Percentiles rank a stretch among this genome's conserved stretches.
Evolutionary conservation across 139 green algal genomes (phyloP).

Genomic region (Micromonas pusilla): DNA sequence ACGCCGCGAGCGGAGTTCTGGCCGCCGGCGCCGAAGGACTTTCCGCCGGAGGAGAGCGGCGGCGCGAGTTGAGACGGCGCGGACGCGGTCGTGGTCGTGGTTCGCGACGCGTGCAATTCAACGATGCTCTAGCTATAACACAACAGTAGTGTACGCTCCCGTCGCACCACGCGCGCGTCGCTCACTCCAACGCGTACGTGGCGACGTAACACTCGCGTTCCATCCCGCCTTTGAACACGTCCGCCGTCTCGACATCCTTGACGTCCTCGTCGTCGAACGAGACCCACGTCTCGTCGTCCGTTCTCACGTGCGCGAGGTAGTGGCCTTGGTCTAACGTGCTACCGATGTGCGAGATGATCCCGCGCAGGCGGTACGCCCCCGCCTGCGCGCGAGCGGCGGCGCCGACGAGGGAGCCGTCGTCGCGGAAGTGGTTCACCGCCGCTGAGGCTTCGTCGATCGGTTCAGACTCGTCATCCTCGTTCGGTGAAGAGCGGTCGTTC

Average conservation of each 20-base stretch:
- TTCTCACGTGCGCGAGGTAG: background rate
- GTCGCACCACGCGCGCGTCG: background rate
- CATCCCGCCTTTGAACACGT: background rate
- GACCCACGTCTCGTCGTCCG: background rate
- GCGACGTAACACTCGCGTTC: conserved; percentile 13
- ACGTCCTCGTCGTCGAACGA: conserved; percentile 15
- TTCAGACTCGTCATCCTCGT: background rate
- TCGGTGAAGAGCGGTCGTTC: background rate
- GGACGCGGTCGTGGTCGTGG: too few species aligned
- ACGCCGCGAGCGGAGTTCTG: background rate
- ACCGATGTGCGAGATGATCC: background rate
- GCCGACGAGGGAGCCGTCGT: background rate
- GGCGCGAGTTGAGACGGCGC: too few species aligned
- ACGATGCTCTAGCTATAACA: background rate
- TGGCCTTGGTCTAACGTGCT: background rate
- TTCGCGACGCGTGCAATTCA: too few species aligned
- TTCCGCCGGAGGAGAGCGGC: too few species aligned
- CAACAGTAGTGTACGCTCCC: background rate
- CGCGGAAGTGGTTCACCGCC: background rate
- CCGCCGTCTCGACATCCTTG: background rate
- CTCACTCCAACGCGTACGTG: background rate
- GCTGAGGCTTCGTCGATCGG: background rate
- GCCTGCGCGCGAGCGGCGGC: background rate
- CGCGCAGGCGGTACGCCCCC: background rate
- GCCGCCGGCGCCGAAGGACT: background rate